Evolutionary conservation across 2,329 filamentous ascomycete genomes (phyloP), one percentile per base, ranked within the genome.

Genomic region (Cercospora sojina): DNA sequence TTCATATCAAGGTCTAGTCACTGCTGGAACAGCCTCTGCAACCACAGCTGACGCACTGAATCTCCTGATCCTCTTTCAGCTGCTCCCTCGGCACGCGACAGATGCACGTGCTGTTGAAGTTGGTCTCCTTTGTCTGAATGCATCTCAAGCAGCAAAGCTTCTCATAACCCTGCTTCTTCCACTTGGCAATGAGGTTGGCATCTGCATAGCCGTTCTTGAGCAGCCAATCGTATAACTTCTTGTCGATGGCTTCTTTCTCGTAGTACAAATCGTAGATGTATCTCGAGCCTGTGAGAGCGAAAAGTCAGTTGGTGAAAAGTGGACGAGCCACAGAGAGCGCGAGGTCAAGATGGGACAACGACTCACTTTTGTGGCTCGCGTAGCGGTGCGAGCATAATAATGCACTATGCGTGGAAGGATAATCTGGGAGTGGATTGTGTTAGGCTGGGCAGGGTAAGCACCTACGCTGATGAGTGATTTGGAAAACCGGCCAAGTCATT

Each of bases 81-180:
- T 96, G 88, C 32, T 92, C 90, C 77, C 91, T 90, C 1, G 95
- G 95, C 59, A 99, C 94, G 60, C 95, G 91, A 79, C 95, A 99
- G 75, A 99, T 95, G 78, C 95, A 99, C 0, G 94, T 99, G 70
- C 92, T 91, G 79, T 94, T 95, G 83, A 98, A 99, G 80, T 99
- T 99, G 31, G 95, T 99, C 84, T 99, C 95, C 80, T 98, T 98
- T n/a, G 95, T 97, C 80, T 99, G 95, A 64, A 99, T 94, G 80
- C 95, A 99, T 69, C 93, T 88, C 64, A 97, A 84, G 79, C 95
- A 99, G 80, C 95, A 99, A 51, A 99, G 82, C 88, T 98, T 97
- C 80, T 99, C 95, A 76, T 99, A 99, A 16, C 95, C 95, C 76
- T 96, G 91, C 83, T 99, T 99, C 87, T 99, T 99, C 95, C 95